Conservation (phyloP, 2,329 filamentous ascomycete species). For the Hymenoscyphus linearis region DNA sequence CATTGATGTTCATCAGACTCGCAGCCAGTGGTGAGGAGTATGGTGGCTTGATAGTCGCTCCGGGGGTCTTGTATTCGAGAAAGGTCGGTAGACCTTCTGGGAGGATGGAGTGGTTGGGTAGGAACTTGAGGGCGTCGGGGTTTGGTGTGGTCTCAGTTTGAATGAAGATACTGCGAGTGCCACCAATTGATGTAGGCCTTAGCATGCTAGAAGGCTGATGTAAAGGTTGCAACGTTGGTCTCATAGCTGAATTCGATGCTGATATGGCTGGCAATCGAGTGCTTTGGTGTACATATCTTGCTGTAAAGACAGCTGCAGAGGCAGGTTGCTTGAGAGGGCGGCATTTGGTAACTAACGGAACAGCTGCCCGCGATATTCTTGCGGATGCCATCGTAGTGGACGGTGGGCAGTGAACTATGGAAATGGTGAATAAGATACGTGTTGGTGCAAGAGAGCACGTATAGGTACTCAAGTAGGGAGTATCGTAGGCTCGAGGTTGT, state of each 20-base stretch:
- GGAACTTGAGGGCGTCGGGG: slow-evolving; percentile 91
- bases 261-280: slow-evolving; percentile 41
- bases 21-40: slow-evolving; percentile 88
- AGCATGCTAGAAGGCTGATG: slow-evolving; percentile 37
- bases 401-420: not conserved
- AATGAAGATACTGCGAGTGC: slow-evolving; percentile 82
- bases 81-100: slow-evolving; percentile 73
- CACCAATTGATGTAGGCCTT: slow-evolving; percentile 35
- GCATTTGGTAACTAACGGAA: slow-evolving; percentile 23
- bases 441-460: not conserved
- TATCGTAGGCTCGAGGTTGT: too few relatives aligned
- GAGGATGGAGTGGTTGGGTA: slow-evolving; percentile 82
- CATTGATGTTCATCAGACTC: slow-evolving; percentile 87
- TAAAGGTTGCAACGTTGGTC: slow-evolving; percentile 40
- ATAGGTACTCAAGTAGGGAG: too few relatives aligned
- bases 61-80: slow-evolving; percentile 86
- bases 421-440: not conserved
- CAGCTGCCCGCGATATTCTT: slow-evolving; percentile 20
- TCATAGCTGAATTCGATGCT: slow-evolving; percentile 40
- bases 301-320: slow-evolving; percentile 25
- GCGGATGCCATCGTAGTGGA: slow-evolving; percentile 22
- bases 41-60: slow-evolving; percentile 81
- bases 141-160: slow-evolving; percentile 95
- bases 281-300: slow-evolving; percentile 39
- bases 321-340: slow-evolving; percentile 18